phyloP scores from a whole-genome alignment of 495 filamentous ascomycete genomes.

The Talaromyces trachyspermus region DNA sequence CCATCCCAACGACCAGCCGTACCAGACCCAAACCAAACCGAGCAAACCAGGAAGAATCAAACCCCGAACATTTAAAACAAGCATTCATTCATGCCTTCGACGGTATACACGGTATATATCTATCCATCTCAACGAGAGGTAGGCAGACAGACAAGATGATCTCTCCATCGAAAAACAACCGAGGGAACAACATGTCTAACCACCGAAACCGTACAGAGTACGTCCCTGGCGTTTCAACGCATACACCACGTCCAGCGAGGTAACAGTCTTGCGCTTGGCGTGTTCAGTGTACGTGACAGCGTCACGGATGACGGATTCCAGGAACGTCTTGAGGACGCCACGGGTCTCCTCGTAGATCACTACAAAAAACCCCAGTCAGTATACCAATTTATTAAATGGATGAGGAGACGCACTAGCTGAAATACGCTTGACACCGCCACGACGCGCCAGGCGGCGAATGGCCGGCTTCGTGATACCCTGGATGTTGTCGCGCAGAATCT shows the following conservation, averaged over 20 bases:
- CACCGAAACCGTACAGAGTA: constrained; percentile 97
- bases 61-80: background rate
- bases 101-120: background rate
- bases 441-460: constrained; percentile 58
- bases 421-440: constrained; percentile 60
- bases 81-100: background rate
- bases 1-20: background rate
- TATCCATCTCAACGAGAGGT: too few relatives aligned
- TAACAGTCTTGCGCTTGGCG: constrained; percentile 97
- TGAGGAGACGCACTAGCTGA: constrained; percentile 41
- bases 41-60: too few relatives aligned
- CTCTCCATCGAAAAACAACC: background rate
- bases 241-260: constrained; percentile 91
- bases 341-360: constrained; percentile 67
- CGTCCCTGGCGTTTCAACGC: constrained; percentile 92
- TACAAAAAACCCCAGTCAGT: constrained; percentile 12
- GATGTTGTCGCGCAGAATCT: constrained; percentile 99
- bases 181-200: constrained; percentile 46
- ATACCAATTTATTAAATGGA: background rate
- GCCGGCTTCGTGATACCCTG: constrained; percentile 74
- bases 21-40: background rate
- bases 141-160: too few relatives aligned
- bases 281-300: constrained; percentile 98
- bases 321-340: constrained; percentile 60
- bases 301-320: constrained; percentile 70